Base-by-base conservation (phyloP, 306 rosid species). In the Quercus cerris region DNA sequence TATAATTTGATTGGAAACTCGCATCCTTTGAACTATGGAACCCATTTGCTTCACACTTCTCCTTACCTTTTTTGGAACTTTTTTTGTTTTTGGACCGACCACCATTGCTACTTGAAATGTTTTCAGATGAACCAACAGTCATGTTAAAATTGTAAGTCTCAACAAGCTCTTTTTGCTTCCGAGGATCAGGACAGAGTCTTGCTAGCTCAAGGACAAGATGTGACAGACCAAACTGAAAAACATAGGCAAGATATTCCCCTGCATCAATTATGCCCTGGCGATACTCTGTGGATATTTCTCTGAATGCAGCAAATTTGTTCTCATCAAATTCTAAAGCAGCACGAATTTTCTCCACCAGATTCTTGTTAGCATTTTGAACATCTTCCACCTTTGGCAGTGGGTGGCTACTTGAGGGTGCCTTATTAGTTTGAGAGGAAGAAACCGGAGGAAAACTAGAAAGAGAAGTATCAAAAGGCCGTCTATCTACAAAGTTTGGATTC, bases 131-230 rank as follows among this genome's bases (percentile, higher is more conserved):
- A 44, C 19, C 35, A 23, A 11, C 17, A 20, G 22, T 72, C 76
- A 52, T 55, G 23, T 30, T 73, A 19, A 31, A 31, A 33, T 55
- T 73, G 44, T 73, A 73, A 49, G 77, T 56, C 17, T 73, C 77
- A 56, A 73, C 41, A 54, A 73, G 77, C 64, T 73, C 52, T 54
- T 31, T 73, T 31, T 73, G 77, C 38, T 73, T 73, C 31, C 18
- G 66, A 9, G 66, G 18, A 55, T 73, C 77, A 15, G 77, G 77
- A 56, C 77, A 73, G 66, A 73, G 52, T 30, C 66, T n/a, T 19
- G 77, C 66, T 56, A 73, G 64, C 77, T 56, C 77, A 30, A 56
- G 66, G 56, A 54, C 61, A 18, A 55, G 77, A 73, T 55, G 77
- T 52, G 77, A 9, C 52, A 73, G 59, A 15, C 52, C 66, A 55